Base-by-base conservation (phyloP, 345 rosid genomes). In the Lumnitzera racemosa region DNA sequence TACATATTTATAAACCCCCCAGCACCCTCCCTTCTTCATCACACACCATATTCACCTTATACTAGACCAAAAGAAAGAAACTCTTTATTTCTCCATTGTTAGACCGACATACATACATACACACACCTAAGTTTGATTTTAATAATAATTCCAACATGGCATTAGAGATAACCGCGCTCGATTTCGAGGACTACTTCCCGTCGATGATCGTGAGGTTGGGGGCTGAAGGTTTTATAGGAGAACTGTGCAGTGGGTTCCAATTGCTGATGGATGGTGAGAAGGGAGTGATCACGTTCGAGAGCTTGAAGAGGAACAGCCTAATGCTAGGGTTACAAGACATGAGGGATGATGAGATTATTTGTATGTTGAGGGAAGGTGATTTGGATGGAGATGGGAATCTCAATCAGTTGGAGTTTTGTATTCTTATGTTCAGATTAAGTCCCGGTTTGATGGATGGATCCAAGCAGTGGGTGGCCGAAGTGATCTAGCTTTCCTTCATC, bases 321-420 rank as follows among this genome's bases (percentile, higher is more conserved):
- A 5, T 74, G 47, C 55, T 84, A 68, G 90, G 90, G 56, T 16
- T 84, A 57, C 56, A 76, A 23, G 83, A 80, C 57, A 70, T 84
- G 77, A 62, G 79, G 51, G 87, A 84, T 46, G 90, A 84, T 11
- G 87, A 84, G 65, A 59, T 84, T 8, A 60, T 68, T 20, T 75
- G 81, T 79, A 84, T 84, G 90, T 47, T 84, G 65, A 76, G 71
- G 27, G 87, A 81, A 58, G 90, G 85, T 13, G 90, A 84, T 63
- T 57, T 80, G 64, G 90, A 84, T 47, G 87, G 90, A 8, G 90
- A 84, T 62, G 90, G 90, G 0, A 86, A 81, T 20, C 73, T 84
- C 15, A 80, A 73, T 63, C 90, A 77, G 72, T 64, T 81, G 80
- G 90, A 84, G 64, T 84, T 84, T 54, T 84, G 90, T 24, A 69